Base-by-base conservation (phyloP, 2,329 filamentous ascomycete species). In the Cercospora zeina region DNA sequence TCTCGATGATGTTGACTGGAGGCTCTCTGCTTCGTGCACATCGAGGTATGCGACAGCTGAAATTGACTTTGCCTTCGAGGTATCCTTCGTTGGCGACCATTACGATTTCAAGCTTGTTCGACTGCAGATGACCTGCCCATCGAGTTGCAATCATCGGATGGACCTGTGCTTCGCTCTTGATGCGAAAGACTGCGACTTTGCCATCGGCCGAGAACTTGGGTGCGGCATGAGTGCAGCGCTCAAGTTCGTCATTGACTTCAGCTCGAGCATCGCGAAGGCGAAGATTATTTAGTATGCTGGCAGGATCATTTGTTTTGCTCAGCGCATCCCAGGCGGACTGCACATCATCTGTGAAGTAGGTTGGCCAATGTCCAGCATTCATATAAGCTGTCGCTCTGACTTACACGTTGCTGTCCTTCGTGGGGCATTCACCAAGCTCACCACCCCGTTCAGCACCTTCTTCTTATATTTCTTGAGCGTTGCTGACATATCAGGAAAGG, bases 1-100 rank as follows among this genome's bases (percentile, higher is more conserved):
- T 81, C 67, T 83, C 79, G 57, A 89, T 88, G 58, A 89, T 87
- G 62, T 89, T 83, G 9, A 89, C 83, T 1, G 84, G 82, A 2
- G 81, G 80, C 14, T 85, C 80, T 30, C 79, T 76, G 14, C 74
- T 78, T 62, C 81, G 76, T 1, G 86, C 86, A 61, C 80, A 82
- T 51, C 81, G 78, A 0, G 87, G 81, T 6, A 89, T 76, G 1
- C 87, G 81, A 65, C 87, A 89, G 1, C 84, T 87, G 74, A 89
- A 89, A 68, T 88, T 87, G 24, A 89, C 86, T 72, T 83, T 81
- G 1, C 79, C 85, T 0, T 83, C 80, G 0, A 87, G 70, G 66
- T 89, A 89, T 0, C 86, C 86, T 60, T 86, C 83, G 60, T 90
- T 89, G 0, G 87, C 87, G 3, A 86, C 86, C 67, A 89, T 78